Evolutionary conservation across 345 rosid species (phyloP).

Genomic region (Pugionium cornutum): DNA sequence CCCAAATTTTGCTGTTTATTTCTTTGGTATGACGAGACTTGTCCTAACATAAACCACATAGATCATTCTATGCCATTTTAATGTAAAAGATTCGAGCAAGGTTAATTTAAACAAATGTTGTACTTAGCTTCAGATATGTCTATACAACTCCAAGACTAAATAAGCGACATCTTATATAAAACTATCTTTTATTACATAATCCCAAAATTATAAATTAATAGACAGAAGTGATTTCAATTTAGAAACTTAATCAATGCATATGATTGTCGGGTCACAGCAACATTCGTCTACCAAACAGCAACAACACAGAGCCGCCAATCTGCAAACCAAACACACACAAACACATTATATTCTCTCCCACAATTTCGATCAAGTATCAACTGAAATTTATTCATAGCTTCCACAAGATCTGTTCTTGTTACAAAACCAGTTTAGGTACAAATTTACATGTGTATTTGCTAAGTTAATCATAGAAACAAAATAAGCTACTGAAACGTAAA

Average conservation of each 20-base stretch:
- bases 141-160: too few relatives aligned
- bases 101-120: too few relatives aligned
- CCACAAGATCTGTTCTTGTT: too few relatives aligned
- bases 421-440: too few relatives aligned
- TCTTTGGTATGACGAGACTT: too few relatives aligned
- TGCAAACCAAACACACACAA: slow-evolving; percentile 31
- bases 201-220: background rate
- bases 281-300: slow-evolving; percentile 72
- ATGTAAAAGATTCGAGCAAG: too few relatives aligned
- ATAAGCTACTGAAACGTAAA: background rate
- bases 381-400: too few relatives aligned
- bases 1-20: too few relatives aligned
- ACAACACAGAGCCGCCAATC: slow-evolving; percentile 74
- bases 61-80: too few relatives aligned
- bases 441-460: background rate
- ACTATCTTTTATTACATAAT: slow-evolving; percentile 3
- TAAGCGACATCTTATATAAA: too few relatives aligned
- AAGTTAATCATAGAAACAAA: slow-evolving; percentile 3
- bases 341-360: background rate
- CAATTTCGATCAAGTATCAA: background rate
- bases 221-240: background rate
- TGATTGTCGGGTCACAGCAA: slow-evolving; percentile 65
- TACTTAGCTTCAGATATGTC: too few relatives aligned
- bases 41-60: too few relatives aligned
- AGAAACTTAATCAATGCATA: slow-evolving; percentile 39